phyloP scores from a whole-genome alignment of 331 rosid species.

The Acacia pycnantha region DNA sequence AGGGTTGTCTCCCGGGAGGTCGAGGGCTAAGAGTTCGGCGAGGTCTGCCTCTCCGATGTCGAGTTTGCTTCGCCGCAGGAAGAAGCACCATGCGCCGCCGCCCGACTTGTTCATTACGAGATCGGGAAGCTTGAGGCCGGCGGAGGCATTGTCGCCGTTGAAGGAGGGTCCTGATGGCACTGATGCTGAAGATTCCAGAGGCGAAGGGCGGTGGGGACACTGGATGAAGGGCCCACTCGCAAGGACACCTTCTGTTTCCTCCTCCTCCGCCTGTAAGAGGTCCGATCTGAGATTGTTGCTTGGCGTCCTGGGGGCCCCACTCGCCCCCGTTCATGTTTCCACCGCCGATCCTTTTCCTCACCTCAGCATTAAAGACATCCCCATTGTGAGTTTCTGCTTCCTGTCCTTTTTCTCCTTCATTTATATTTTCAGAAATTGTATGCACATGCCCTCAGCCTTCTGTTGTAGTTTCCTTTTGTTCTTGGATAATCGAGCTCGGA shows the following conservation, averaged over 20 bases:
- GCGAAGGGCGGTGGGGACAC: constrained; percentile 82
- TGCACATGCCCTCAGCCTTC: background rate
- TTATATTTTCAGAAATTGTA: background rate
- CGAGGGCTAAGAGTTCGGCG: constrained; percentile 74
- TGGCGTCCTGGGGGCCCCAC: constrained; percentile 96
- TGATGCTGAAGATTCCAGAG: constrained; percentile 49
- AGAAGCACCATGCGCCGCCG: constrained; percentile 56
- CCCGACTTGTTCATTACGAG: constrained; percentile 65
- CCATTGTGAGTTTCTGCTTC: constrained; percentile 67
- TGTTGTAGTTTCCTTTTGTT: background rate
- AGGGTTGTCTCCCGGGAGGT: constrained; percentile 82
- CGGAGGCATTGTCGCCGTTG: constrained; percentile 87
- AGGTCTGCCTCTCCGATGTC: constrained; percentile 75
- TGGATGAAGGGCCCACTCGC: constrained; percentile 93
- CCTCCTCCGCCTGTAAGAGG: constrained; percentile 59
- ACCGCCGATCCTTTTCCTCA: constrained; percentile 86
- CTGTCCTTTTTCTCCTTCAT: background rate
- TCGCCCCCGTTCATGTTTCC: constrained; percentile 88
- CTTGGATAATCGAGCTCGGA: background rate
- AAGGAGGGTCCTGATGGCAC: constrained; percentile 69
- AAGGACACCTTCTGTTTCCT: constrained; percentile 72
- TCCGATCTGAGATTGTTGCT: constrained; percentile 96
- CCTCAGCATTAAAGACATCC: constrained; percentile 93
- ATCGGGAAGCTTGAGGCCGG: constrained; percentile 85
- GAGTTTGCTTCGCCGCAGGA: constrained; percentile 60